Percentiles rank a stretch among this genome's conserved stretches.
Evolutionary conservation across 257 asterid genomes (phyloP).

Genomic region (Solanum acaule): DNA sequence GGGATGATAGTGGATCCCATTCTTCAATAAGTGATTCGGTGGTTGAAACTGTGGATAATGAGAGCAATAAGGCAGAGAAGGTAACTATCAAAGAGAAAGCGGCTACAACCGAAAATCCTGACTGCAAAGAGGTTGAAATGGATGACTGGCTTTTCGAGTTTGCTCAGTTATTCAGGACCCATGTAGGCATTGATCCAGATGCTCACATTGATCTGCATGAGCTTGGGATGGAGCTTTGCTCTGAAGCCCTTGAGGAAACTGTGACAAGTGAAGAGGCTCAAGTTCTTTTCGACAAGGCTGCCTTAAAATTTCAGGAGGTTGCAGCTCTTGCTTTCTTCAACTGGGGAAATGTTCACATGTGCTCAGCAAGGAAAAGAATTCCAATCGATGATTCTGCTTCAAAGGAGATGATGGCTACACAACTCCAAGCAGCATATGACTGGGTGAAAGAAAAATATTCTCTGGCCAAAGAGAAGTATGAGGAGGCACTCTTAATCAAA

Average conservation of each 20-base stretch:
- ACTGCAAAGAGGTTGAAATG: conserved; percentile 88
- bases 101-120: conserved; percentile 44
- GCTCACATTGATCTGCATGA: conserved; percentile 93
- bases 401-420: conserved; percentile 52
- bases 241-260: conserved; percentile 91
- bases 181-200: conserved; percentile 90
- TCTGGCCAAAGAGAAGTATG: conserved; percentile 72
- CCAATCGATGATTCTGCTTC: conserved; percentile 80
- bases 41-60: conserved; percentile 40
- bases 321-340: conserved; percentile 97
- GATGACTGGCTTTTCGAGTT: conserved; percentile 98
- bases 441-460: conserved; percentile 83
- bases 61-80: conserved; percentile 36
- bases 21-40: conserved; percentile 42
- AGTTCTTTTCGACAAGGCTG: conserved; percentile 71
- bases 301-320: conserved; percentile 84
- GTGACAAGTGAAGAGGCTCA: conserved; percentile 92
- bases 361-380: conserved; percentile 90
- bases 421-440: conserved; percentile 74
- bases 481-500: conserved; percentile 65
- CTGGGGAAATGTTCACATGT: conserved; percentile 98
- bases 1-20: conserved; percentile 37
- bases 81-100: conserved; percentile 29
- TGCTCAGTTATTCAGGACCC: conserved; percentile 88
- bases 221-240: conserved; percentile 96